phyloP scores from a whole-genome alignment of 2,329 filamentous ascomycete species.

The Lithohypha guttulata region DNA sequence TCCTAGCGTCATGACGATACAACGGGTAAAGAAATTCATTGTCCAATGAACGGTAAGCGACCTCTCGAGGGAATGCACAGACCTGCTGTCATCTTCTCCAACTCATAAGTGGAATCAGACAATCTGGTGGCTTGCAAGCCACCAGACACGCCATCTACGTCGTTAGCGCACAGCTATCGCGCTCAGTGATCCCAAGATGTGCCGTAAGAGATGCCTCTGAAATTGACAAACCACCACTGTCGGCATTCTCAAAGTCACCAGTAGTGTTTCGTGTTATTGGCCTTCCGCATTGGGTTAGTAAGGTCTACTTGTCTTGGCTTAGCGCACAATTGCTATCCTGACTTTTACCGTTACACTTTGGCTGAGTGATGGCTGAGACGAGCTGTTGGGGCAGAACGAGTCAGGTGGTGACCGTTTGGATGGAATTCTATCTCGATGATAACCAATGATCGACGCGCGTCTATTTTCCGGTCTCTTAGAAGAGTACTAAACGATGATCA shows the following conservation, averaged over 20 bases:
- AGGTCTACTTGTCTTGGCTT: too few relatives aligned
- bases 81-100: not conserved
- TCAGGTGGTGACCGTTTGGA: not conserved
- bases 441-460: not conserved
- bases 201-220: slow-evolving; percentile 1
- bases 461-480: not conserved
- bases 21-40: not conserved
- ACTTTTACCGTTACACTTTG: too few relatives aligned
- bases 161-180: not conserved
- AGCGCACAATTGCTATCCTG: too few relatives aligned
- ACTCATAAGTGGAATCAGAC: not conserved
- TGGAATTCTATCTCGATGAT: not conserved
- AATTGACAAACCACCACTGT: too few relatives aligned
- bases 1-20: not conserved
- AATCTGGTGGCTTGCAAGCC: slow-evolving; percentile 8
- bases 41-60: not conserved
- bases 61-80: not conserved
- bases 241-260: not conserved
- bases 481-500: not conserved
- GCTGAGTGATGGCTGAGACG: too few relatives aligned
- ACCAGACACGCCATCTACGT: slow-evolving; percentile 3
- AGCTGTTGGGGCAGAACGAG: too few relatives aligned
- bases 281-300: too few relatives aligned
- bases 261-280: too few relatives aligned
- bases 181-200: not conserved